phyloP scores from a whole-genome alignment of 2,329 filamentous ascomycete genomes.

The Bipolaris zeicola region DNA sequence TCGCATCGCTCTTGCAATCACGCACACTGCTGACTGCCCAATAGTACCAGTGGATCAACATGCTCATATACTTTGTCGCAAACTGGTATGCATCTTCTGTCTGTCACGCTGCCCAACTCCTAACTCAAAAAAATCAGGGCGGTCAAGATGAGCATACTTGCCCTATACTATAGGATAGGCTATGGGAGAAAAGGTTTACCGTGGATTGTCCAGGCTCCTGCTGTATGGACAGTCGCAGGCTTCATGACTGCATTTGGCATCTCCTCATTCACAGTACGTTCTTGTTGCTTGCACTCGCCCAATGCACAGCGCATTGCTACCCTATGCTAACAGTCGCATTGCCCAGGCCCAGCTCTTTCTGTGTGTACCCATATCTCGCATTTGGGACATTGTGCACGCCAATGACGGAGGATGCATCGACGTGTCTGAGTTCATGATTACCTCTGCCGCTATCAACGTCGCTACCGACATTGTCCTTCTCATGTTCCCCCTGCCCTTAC shows the following conservation, averaged over 20 bases:
- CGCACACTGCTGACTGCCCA: neutral
- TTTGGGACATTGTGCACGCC: constrained; percentile 26
- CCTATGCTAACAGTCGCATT: neutral
- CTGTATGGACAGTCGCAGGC: constrained; percentile 29
- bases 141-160: constrained; percentile 40
- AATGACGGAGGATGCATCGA: constrained; percentile 27
- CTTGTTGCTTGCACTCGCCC: neutral
- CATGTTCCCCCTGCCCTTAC: constrained; percentile 32
- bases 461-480: constrained; percentile 31
- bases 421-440: constrained; percentile 25
- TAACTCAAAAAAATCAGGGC: constrained; percentile 21
- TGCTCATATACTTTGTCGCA: constrained; percentile 35
- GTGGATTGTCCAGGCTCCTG: constrained; percentile 27
- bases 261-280: constrained; percentile 29
- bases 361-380: constrained; percentile 27
- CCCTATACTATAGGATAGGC: constrained; percentile 36
- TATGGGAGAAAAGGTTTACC: constrained; percentile 31
- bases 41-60: constrained; percentile 38
- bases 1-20: no score
- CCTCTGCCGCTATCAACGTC: constrained; percentile 33
- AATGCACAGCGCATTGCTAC: neutral
- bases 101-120: neutral
- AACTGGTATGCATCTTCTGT: constrained; percentile 27
- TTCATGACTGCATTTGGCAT: constrained; percentile 29
- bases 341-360: constrained; percentile 27